Evolutionary conservation across 768 basidiomycete species (phyloP).

Genomic region (Dentipellis fragilis): DNA sequence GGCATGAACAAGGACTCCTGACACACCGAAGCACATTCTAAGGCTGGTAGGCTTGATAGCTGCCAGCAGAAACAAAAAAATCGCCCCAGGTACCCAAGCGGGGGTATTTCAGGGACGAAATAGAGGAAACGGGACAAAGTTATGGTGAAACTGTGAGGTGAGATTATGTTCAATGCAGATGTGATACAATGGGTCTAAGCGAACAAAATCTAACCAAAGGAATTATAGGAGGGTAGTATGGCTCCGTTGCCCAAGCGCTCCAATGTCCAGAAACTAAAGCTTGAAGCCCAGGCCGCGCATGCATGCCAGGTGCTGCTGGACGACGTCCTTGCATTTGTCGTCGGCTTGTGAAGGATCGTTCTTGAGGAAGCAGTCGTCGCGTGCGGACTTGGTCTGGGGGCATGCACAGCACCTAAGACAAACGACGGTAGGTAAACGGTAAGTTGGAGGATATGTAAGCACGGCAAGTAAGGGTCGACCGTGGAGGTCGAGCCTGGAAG

Average conservation of each 20-base stretch:
- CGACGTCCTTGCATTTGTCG: conserved; percentile 72
- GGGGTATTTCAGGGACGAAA: no score
- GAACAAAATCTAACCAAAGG: background rate
- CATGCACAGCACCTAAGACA: conserved; percentile 84
- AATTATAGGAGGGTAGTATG: no score
- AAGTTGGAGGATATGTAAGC: background rate
- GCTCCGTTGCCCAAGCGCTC: no score
- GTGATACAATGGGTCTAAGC: background rate
- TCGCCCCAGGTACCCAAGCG: no score
- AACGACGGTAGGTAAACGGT: background rate
- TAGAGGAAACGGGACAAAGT: no score
- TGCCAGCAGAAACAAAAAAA: no score
- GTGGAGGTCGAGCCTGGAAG: background rate
- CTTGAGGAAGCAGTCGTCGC: conserved; percentile 91
- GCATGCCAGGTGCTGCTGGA: conserved; percentile 78
- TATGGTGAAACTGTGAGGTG: background rate
- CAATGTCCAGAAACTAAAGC: conserved; percentile 28
- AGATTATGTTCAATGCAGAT: background rate
- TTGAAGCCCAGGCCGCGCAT: conserved; percentile 92
- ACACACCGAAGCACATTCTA: no score
- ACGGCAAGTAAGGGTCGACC: background rate
- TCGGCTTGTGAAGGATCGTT: conserved; percentile 53
- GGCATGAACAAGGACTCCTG: no score
- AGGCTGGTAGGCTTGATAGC: no score
- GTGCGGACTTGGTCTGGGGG: conserved; percentile 81